Percentiles rank a stretch among this genome's conserved stretches.
Evolutionary conservation across 352 stramenopile genomes (phyloP).

Genomic region (Globisporangium carolinianum): DNA sequence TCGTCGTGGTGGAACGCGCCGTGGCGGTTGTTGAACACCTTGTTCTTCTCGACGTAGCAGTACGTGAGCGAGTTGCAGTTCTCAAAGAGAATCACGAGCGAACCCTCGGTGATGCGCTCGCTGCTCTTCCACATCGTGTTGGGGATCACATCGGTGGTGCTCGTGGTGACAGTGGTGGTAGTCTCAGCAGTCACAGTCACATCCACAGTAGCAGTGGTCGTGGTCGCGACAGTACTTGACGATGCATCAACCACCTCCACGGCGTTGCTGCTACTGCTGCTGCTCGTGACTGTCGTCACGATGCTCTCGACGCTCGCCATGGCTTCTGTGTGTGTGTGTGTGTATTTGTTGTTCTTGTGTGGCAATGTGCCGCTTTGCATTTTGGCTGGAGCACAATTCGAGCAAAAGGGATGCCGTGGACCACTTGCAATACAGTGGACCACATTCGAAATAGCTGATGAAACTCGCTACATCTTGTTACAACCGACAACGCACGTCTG

Average conservation of each 20-base stretch:
- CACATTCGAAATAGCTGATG: no score
- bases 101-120: constrained; percentile 54
- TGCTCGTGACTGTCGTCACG: no score
- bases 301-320: neutral
- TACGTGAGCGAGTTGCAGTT: constrained; percentile 94
- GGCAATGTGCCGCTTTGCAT: no score
- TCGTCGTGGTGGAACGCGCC: constrained; percentile 97
- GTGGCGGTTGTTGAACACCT: constrained; percentile 95
- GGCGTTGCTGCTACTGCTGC: no score
- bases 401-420: no score
- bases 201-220: neutral
- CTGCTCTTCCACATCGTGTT: constrained; percentile 68
- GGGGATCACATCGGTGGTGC: constrained; percentile 20
- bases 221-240: no score
- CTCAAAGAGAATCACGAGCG: constrained; percentile 98
- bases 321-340: neutral
- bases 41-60: constrained; percentile 88
- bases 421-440: no score
- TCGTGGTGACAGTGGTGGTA: neutral
- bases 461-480: no score
- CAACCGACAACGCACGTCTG: no score
- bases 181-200: neutral
- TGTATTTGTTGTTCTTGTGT: no score
- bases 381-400: no score
- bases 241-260: no score